Conservation (phyloP, 2,329 filamentous ascomycete genomes). For the Sarocladium brachiariae region DNA sequence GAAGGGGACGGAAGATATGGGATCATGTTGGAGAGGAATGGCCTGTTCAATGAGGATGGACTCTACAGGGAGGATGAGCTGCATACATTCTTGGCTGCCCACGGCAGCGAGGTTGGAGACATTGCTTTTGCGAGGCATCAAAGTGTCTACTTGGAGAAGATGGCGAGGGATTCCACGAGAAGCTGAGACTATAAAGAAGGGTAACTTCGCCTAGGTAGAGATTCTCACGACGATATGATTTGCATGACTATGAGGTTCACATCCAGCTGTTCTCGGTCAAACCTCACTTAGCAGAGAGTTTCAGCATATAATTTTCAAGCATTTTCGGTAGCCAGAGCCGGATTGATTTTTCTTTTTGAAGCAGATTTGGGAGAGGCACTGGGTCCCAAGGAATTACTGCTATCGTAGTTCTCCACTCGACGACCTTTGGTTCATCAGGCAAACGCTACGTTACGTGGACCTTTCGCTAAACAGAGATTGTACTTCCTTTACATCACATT, state of each 20-base stretch:
- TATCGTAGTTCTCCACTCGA: too few species aligned
- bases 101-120: conserved; percentile 31
- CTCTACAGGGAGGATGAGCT: conserved; percentile 37
- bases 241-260: not conserved
- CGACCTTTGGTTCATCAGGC: too few species aligned
- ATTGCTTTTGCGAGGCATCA: conserved; percentile 19
- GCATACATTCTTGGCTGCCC: conserved; percentile 30
- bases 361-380: too few species aligned
- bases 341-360: too few species aligned
- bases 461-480: too few species aligned
- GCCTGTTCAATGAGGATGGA: conserved; percentile 22
- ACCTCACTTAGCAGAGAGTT: too few species aligned
- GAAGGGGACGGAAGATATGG: conserved; percentile 34
- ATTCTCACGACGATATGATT: not conserved
- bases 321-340: not conserved
- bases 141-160: not conserved
- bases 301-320: too few species aligned
- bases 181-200: not conserved
- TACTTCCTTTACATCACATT: too few species aligned
- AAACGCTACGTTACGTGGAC: too few species aligned
- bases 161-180: not conserved
- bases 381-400: too few species aligned
- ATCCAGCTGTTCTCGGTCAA: too few species aligned
- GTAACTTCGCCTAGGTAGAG: not conserved
- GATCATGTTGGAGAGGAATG: conserved; percentile 11